A percentile compares a stretch with the other conserved stretches of the same genome.
phyloP scores from a whole-genome alignment of 169 alveolate genomes.

The Cryptosporidium bovis region DNA sequence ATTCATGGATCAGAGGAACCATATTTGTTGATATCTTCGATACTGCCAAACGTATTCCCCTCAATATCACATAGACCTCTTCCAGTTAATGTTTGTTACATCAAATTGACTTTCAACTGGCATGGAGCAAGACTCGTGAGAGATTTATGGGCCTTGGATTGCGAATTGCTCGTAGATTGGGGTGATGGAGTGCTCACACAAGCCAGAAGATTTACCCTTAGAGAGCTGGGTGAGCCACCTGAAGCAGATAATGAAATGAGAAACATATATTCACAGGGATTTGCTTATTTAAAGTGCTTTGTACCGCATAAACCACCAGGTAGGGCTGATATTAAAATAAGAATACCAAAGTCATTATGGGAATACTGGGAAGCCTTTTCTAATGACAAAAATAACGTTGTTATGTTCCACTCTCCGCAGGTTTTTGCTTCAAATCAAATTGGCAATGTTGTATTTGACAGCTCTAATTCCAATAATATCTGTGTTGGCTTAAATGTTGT shows the following conservation, averaged over 20 bases:
- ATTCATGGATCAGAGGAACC: conserved; percentile 75
- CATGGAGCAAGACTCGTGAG: conserved; percentile 80
- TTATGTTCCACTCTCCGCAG: conserved; percentile 52
- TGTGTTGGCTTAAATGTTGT: conserved; percentile 54
- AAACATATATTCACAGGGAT: conserved; percentile 80
- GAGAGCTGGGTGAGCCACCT: conserved; percentile 76
- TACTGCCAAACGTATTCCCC: conserved; percentile 76
- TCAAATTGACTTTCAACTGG: conserved; percentile 78
- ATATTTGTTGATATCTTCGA: conserved; percentile 77
- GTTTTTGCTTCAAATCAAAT: conserved; percentile 75
- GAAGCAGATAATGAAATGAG: conserved; percentile 77
- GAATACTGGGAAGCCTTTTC: conserved; percentile 82
- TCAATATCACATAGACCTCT: conserved; percentile 65
- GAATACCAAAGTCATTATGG: conserved; percentile 81
- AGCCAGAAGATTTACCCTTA: conserved; percentile 79
- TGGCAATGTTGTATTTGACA: conserved; percentile 26
- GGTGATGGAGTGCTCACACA: conserved; percentile 80
- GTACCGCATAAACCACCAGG: conserved; percentile 79
- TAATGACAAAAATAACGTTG: conserved; percentile 63
- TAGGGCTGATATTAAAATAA: conserved; percentile 76
- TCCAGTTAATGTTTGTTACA: conserved; percentile 78
- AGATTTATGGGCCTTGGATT: conserved; percentile 79
- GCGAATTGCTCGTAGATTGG: conserved; percentile 82
- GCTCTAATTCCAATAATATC: conserved; percentile 2
- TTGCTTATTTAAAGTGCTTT: conserved; percentile 79